These are phyloP conservation scores for Mytilinidion resinicola DNA, from an alignment of 495 filamentous ascomycete genomes.

Conservation along the genomic window DNA sequence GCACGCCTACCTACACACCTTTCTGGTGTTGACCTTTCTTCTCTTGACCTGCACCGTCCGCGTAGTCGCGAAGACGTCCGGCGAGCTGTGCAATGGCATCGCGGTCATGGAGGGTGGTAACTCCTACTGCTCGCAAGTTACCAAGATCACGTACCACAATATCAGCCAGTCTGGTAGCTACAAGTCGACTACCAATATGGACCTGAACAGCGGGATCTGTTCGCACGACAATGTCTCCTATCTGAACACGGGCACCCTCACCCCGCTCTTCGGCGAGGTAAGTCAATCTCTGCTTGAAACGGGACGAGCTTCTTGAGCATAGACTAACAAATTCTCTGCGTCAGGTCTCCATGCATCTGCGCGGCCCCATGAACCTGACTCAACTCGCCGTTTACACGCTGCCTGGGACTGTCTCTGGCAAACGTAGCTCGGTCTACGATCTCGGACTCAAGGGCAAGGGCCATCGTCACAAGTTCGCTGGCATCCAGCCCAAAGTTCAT, in stretches of 20 bases:
- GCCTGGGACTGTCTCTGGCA: conserved; percentile 22
- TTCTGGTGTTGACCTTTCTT: neutral
- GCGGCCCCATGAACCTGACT: conserved; percentile 57
- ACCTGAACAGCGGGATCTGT: conserved; percentile 49
- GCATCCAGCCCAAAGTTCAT: too few relatives aligned
- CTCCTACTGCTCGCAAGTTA: conserved; percentile 55
- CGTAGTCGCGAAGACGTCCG: conserved; percentile 4
- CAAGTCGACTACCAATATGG: conserved; percentile 53
- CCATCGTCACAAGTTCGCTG: too few relatives aligned
- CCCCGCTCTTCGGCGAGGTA: conserved; percentile 64
- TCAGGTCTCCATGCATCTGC: conserved; percentile 63
- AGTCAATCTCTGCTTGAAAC: conserved; percentile 18
- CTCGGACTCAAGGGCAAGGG: neutral
- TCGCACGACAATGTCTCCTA: conserved; percentile 30
- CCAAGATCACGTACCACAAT: conserved; percentile 53
- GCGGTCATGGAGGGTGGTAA: conserved; percentile 34
- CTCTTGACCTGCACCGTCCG: neutral
- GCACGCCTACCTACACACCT: neutral
- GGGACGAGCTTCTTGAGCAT: neutral
- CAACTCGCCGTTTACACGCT: conserved; percentile 59
- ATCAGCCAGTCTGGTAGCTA: conserved; percentile 54
- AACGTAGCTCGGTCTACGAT: conserved; percentile 27
- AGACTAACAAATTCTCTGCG: neutral
- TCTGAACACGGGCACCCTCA: conserved; percentile 51
- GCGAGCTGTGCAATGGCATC: conserved; percentile 25